Conservation (phyloP, 2,329 filamentous ascomycete species). For the Colletotrichum limetticola region DNA sequence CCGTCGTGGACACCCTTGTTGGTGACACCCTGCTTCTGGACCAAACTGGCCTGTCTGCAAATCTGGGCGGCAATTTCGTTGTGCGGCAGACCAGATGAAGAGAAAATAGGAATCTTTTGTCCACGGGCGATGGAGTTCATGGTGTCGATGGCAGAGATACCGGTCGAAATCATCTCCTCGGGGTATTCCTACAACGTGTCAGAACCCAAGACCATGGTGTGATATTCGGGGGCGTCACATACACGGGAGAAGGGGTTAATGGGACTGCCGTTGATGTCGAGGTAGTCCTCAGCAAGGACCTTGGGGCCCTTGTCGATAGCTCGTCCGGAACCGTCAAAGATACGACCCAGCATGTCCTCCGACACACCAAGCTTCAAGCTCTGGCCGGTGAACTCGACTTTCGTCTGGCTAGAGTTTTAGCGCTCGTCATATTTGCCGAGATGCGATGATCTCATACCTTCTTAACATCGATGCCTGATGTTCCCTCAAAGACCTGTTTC, state of each 20-base stretch:
- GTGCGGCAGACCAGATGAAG: constrained; percentile 95
- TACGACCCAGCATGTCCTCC: constrained; percentile 98
- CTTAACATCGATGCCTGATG: constrained; percentile 97
- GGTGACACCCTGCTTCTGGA: constrained; percentile 79
- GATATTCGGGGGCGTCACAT: constrained; percentile 45
- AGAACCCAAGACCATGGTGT: constrained; percentile 26
- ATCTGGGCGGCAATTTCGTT: constrained; percentile 99
- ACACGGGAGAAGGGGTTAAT: constrained; percentile 99
- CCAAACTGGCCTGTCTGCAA: constrained; percentile 94
- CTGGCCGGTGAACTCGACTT: constrained; percentile 96
- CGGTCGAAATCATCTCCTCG: constrained; percentile 99
- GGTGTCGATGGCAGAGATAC: constrained; percentile 98
- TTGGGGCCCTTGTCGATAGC: constrained; percentile 99
- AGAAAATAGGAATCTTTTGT: constrained; percentile 99
- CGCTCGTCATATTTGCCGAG: constrained; percentile 10
- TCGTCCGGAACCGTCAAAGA: constrained; percentile 97
- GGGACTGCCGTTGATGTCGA: constrained; percentile 98
- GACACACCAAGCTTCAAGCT: constrained; percentile 99
- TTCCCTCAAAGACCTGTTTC: constrained; percentile 92
- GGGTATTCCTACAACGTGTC: constrained; percentile 80
- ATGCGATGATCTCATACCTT: constrained; percentile 70
- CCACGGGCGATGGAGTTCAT: constrained; percentile 99
- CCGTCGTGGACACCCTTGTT: constrained; percentile 97
- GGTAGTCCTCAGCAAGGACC: constrained; percentile 95
- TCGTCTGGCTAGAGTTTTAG: constrained; percentile 71